phyloP scores from a whole-genome alignment of 768 basidiomycete species.

The Rhodotorula kratochvilovae region DNA sequence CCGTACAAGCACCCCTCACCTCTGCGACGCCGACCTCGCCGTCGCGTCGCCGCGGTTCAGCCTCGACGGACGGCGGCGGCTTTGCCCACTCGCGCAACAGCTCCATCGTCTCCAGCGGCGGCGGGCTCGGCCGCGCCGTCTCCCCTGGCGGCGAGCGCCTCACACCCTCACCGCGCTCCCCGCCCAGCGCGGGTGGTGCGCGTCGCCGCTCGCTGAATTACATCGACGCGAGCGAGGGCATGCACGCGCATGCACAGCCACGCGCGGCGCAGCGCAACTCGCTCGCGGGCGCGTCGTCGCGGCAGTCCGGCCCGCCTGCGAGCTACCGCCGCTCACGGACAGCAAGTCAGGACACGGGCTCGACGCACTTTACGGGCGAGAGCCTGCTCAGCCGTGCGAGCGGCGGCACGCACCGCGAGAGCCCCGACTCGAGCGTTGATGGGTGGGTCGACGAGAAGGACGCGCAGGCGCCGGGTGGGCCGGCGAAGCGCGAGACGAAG shows the following conservation, averaged over 20 bases:
- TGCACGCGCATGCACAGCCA: too few relatives aligned
- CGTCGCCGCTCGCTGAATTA: neutral
- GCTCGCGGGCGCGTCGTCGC: neutral
- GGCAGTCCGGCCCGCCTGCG: too few relatives aligned
- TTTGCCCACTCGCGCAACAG: neutral
- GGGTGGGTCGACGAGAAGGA: slow-evolving; percentile 19
- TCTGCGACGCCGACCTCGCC: neutral
- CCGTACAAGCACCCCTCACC: slow-evolving; percentile 12
- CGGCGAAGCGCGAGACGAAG: too few relatives aligned
- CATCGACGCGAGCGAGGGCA: neutral
- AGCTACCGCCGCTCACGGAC: neutral
- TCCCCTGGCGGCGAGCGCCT: neutral
- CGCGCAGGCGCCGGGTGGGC: neutral
- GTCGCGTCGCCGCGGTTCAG: neutral
- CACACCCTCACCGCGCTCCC: neutral
- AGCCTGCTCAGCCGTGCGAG: slow-evolving; percentile 3
- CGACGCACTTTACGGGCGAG: neutral
- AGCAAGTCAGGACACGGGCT: slow-evolving; percentile 20
- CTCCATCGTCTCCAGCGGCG: neutral
- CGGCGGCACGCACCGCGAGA: neutral
- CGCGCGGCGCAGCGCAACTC: neutral
- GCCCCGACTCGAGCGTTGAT: slow-evolving; percentile 24
- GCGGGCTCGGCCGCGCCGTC: neutral
- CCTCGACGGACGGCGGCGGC: neutral
- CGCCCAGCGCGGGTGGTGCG: neutral